These are phyloP conservation scores for Metarhizium rileyi DNA, from an alignment of 2,329 filamentous ascomycete species.

Conservation along the genomic window DNA sequence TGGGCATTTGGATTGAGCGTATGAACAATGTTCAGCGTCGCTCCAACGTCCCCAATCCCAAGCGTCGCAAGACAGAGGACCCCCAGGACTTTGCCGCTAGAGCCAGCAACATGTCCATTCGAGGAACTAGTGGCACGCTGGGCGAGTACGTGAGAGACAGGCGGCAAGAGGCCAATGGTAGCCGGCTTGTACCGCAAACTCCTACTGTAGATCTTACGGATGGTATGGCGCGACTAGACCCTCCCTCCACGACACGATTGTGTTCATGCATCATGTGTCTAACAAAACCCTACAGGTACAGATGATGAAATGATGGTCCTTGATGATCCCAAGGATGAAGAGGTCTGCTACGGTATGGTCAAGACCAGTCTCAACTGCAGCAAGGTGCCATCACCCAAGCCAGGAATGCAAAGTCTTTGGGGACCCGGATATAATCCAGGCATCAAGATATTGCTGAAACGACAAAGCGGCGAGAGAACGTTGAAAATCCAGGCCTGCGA, in stretches of 20 bases:
- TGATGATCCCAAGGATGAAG: constrained; percentile 52
- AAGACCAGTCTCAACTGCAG: constrained; percentile 59
- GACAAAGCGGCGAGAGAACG: constrained; percentile 43
- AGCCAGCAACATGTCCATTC: constrained; percentile 16
- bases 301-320: constrained; percentile 51
- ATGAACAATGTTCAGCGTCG: constrained; percentile 68
- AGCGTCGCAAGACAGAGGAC: constrained; percentile 52
- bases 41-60: constrained; percentile 44
- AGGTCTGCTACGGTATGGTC: constrained; percentile 74
- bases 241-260: constrained; percentile 11
- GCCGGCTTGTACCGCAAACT: constrained; percentile 18
- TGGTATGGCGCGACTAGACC: constrained; percentile 23
- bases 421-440: constrained; percentile 55
- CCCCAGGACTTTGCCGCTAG: constrained; percentile 32
- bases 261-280: constrained; percentile 9
- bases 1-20: constrained; percentile 59
- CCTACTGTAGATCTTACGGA: constrained; percentile 50
- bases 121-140: constrained; percentile 45
- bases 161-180: constrained; percentile 31
- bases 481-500: constrained; percentile 65
- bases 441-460: constrained; percentile 62
- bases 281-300: constrained; percentile 26
- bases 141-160: constrained; percentile 58
- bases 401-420: constrained; percentile 49
- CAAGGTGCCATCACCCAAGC: constrained; percentile 58